These are phyloP conservation scores for Epichloe sylvatica DNA, from an alignment of 2,329 filamentous ascomycete species.

Conservation along the genomic window DNA sequence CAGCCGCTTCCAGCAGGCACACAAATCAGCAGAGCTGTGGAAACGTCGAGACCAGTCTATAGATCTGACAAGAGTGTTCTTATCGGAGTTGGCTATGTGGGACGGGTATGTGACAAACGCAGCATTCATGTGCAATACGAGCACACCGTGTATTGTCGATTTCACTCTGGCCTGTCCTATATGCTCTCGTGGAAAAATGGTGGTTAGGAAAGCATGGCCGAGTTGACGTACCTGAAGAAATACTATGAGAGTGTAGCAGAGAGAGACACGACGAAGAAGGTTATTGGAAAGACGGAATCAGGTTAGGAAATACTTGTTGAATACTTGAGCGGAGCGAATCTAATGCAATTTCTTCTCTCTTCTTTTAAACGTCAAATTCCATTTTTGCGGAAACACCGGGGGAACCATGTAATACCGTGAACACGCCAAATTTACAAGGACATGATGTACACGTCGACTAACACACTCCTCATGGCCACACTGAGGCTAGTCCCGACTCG, in stretches of 20 bases:
- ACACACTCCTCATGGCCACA: too few species aligned
- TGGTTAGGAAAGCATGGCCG: slow-evolving; percentile 18
- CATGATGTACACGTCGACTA: too few species aligned
- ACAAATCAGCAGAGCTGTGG: slow-evolving; percentile 19
- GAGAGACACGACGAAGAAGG: slow-evolving; percentile 13
- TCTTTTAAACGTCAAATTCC: too few species aligned
- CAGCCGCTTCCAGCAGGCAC: slow-evolving; percentile 27
- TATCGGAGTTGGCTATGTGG: slow-evolving; percentile 26
- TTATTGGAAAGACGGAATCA: slow-evolving; percentile 8
- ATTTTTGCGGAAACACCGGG: too few species aligned
- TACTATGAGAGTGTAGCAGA: slow-evolving; percentile 24
- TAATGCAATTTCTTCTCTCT: not conserved
- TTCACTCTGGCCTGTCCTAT: slow-evolving; percentile 45
- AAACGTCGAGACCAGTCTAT: not conserved
- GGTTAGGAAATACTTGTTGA: not conserved
- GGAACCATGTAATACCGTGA: too few species aligned
- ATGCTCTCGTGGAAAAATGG: slow-evolving; percentile 27
- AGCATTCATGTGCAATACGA: not conserved
- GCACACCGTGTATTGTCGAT: slow-evolving; percentile 22
- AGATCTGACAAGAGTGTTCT: slow-evolving; percentile 11
- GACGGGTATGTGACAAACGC: slow-evolving; percentile 18
- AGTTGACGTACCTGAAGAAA: slow-evolving; percentile 16
- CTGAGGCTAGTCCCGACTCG: too few species aligned
- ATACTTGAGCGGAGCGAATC: not conserved
- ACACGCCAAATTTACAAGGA: too few species aligned